Evolutionary conservation across 2,329 filamentous ascomycete genomes (phyloP), one percentile per base, ranked within the genome.

Genomic region (Nemania sp.): DNA sequence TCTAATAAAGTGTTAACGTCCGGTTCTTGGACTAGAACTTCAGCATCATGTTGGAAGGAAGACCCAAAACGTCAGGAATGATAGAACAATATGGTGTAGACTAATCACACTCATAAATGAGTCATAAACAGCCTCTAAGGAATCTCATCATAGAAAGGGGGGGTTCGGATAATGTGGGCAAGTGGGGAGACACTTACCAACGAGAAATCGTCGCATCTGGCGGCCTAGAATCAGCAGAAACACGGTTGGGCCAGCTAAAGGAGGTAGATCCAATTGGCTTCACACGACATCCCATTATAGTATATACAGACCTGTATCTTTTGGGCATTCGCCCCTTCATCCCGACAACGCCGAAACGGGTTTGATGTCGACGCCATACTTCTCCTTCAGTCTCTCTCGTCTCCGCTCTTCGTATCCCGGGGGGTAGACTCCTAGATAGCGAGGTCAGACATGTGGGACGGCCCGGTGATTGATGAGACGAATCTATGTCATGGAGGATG

Each of bases 351-450:
- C 80, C 59, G 77, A 83, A 67, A 88, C 85, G 57, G 87, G 84
- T 72, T 89, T 85, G 72, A 97, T 87, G 67, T 96, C 92, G 72
- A 96, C 86, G 60, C 92, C 92, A 72, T 97, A 97, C 76, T 88
- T 91, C 78, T 92, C 88, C 84, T 91, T 88, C 76, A 97, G 83
- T 69, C 91, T 85, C 79, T 92, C 82, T 67, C 87, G 86, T 76
- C 93, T 87, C 76, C 93, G 84, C 81, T 96, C 91, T 69, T 91
- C 89, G 74, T 95, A 97, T 53, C 91, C 91, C 15, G 90, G 88
- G 42, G 85, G 90, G 68, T 88, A 83, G 70, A 97, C 91, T 57
- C 90, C 92, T 97, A 68, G 7, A 12, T 15, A 53, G 37, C 0
- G 11, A 46, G 20, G 42, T 64, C 12, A 65, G 49, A 10, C 35